Base-by-base conservation (phyloP, 441 rosid genomes). In the Corymbia calophylla region DNA sequence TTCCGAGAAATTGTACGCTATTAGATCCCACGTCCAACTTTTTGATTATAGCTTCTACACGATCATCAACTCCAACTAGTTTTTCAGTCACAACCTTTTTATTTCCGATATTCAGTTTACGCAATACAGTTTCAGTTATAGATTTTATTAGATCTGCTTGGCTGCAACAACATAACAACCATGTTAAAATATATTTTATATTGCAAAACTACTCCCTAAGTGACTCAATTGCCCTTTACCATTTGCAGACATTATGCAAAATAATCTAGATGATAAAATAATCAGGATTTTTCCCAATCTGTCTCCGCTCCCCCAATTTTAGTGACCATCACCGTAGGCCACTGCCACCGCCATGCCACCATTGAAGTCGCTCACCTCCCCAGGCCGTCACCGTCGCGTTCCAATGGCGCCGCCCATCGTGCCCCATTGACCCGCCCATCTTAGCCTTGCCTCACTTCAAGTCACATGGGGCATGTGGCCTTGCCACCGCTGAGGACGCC, bases 401-500 rank as follows among this genome's bases (percentile, higher is more conserved):
- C 35, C 9, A 62, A 9, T 29, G 70, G 16, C 16, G 7, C 27
- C 23, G 11, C 21, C 60, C 1, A 0, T 0, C 5, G 0, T 27
- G 9, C 27, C 27, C 5, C 1, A 56, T 21, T 3, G 27, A 56
- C 60, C 60, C 60, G 0, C 12, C 12, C 60, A 56, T 56, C 60
- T 8, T 56, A 56, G 27, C 0, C 27, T 56, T 56, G 23, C 23
- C 60, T 21, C 60, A 56, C 60, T 56, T 27, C 60, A 56, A 1
- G 5, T 1, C 60, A 56, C 60, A 56, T 0, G 0, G 12, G 60
- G 21, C 60, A 19, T 0, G 15, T 0, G 15, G 29, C 64, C 32
- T 62, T 62, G 32, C 4, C 2, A 62, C n/a, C 0, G 4, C 68
- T 18, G 1, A 1, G 17, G 29, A 27, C 7, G 68, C 32, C 0